Percentiles rank a stretch among this genome's conserved stretches.
Evolutionary conservation across 352 stramenopile genomes (phyloP).

Genomic region (Globisporangium okanoganense): DNA sequence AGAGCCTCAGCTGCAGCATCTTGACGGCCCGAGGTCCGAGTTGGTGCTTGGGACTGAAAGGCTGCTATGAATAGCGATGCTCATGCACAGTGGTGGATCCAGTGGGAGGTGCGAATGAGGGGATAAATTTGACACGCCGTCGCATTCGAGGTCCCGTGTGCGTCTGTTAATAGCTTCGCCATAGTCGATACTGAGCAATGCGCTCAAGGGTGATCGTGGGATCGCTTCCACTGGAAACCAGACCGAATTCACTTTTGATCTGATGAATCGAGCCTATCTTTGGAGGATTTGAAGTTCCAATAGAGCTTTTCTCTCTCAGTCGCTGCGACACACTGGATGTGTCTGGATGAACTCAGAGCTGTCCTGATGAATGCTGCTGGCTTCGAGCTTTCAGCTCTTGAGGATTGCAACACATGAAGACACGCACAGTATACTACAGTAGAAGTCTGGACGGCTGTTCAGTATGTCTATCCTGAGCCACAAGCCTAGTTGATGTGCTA

Average conservation of each 20-base stretch:
- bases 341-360: too few relatives aligned
- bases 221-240: not conserved
- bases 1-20: not conserved
- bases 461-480: too few relatives aligned
- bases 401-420: too few relatives aligned
- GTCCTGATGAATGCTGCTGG: too few relatives aligned
- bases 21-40: not conserved
- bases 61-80: conserved; percentile 3
- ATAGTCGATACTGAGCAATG: not conserved
- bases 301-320: too few relatives aligned
- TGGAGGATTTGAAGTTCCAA: too few relatives aligned
- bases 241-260: not conserved
- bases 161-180: not conserved
- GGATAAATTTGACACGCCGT: not conserved
- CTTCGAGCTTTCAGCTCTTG: too few relatives aligned
- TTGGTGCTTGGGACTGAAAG: not conserved
- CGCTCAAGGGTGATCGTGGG: not conserved
- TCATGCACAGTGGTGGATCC: not conserved
- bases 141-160: not conserved
- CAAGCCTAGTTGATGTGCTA: too few relatives aligned
- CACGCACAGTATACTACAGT: too few relatives aligned
- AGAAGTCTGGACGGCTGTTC: too few relatives aligned
- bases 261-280: not conserved
- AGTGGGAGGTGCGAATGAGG: not conserved
- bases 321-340: too few relatives aligned